Evolutionary conservation across 257 asterid genomes (phyloP), one percentile per base, ranked within the genome.

Genomic region (Plantago ovata): DNA sequence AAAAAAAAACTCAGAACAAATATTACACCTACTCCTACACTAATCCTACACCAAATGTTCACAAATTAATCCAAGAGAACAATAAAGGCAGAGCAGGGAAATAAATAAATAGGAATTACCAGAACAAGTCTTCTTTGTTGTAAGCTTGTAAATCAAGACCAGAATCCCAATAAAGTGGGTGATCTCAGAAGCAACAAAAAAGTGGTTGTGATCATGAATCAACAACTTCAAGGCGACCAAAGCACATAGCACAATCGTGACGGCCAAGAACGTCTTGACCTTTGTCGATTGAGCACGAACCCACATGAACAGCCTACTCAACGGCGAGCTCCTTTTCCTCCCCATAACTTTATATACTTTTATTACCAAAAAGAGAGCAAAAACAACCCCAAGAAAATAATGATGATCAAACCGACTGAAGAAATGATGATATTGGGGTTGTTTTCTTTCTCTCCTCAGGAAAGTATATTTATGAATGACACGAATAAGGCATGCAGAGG

Each of bases 61-160:
- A 13, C 16, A 15, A 13, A 13, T n/a, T n/a, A n/a, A n/a, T n/a
- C n/a, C n/a, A 51, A 56, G 21, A 3, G 36, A 69, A 24, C 6
- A 32, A 1, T 51, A 2, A n/a, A 36, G 10, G 15, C 44, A 3
- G 1, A 38, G 47, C n/a, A n/a, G n/a, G n/a, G n/a, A n/a, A n/a
- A n/a, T n/a, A n/a, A n/a, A n/a, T n/a, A n/a, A n/a, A n/a, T 4
- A 20, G 51, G 20, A 23, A 36, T 59, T 72, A 90, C 96, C 96
- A 16, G 96, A 84, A 70, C 96, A 90, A 50, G 90, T 82, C 64
- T 81, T 90, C 38, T 68, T 80, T 1, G 84, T 84, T 32, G 80
- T 63, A 74, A 89, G 94, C 80, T 89, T 89, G 70, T 84, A 84
- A 64, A 90, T 90, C 70, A 82, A 54, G 66, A 86, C 84, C 54